phyloP scores from a whole-genome alignment of 495 filamentous ascomycete genomes.

The Lindgomyces ingoldianus region DNA sequence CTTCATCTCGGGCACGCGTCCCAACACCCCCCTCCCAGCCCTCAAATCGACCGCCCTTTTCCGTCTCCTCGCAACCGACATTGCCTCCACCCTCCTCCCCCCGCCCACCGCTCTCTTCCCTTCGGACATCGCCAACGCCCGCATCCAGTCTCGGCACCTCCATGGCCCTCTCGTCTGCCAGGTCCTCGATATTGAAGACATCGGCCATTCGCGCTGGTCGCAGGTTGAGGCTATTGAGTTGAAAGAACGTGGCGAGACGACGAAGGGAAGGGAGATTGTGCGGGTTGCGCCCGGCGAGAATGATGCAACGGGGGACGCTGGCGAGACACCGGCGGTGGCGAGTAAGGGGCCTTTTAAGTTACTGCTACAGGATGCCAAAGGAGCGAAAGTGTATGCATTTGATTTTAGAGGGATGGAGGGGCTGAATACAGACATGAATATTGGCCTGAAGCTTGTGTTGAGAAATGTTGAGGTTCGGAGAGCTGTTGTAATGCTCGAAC shows the following conservation, averaged over 20 bases:
- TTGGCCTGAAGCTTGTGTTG: slow-evolving; percentile 80
- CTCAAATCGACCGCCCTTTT: slow-evolving; percentile 77
- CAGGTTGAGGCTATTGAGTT: slow-evolving; percentile 86
- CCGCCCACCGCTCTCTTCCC: slow-evolving; percentile 54
- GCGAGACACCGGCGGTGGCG: slow-evolving; percentile 16
- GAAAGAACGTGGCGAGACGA: slow-evolving; percentile 77
- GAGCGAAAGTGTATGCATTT: slow-evolving; percentile 67
- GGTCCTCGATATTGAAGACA: slow-evolving; percentile 80
- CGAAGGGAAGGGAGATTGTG: slow-evolving; percentile 79
- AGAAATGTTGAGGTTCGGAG: slow-evolving; percentile 66
- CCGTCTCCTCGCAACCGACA: slow-evolving; percentile 76
- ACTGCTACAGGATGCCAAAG: slow-evolving; percentile 76
- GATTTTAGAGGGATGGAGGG: slow-evolving; percentile 69
- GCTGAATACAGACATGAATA: slow-evolving; percentile 65
- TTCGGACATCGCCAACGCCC: slow-evolving; percentile 53
- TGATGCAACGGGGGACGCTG: slow-evolving; percentile 36
- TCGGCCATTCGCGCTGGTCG: slow-evolving; percentile 74
- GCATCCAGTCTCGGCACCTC: slow-evolving; percentile 57
- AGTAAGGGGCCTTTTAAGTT: slow-evolving; percentile 70
- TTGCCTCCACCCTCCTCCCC: slow-evolving; percentile 60
- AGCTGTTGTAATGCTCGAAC: slow-evolving; percentile 75
- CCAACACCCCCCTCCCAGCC: slow-evolving; percentile 66
- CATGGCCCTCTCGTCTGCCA: slow-evolving; percentile 69
- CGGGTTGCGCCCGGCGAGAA: slow-evolving; percentile 62
- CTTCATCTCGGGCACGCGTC: slow-evolving; percentile 43